phyloP scores from a whole-genome alignment of 1,139 yeast genomes.

The Kazachstania sp. region DNA sequence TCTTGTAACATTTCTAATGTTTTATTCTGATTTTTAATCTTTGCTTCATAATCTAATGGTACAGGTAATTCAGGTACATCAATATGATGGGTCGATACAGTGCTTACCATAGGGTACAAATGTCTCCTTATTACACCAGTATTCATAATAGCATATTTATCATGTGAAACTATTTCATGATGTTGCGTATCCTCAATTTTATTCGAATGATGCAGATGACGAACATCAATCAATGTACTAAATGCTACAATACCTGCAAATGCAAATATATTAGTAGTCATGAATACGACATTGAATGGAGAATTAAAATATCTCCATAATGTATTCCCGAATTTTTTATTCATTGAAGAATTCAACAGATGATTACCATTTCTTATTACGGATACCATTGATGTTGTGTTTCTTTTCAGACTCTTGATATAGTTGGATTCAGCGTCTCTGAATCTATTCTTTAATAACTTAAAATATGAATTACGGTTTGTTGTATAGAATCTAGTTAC shows the following conservation, averaged over 20 bases:
- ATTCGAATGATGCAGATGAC: slow-evolving; percentile 3
- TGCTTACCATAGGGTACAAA: slow-evolving; percentile 1
- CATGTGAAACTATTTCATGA: neutral
- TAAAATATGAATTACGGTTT: neutral
- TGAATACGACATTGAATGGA: slow-evolving; percentile 29
- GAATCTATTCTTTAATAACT: neutral
- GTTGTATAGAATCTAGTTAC: slow-evolving; percentile 3
- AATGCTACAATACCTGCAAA: slow-evolving; percentile 27
- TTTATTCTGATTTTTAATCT: neutral
- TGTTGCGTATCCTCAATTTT: neutral
- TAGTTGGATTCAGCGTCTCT: neutral
- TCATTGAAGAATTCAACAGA: neutral
- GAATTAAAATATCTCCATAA: slow-evolving; percentile 30
- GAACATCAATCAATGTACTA: slow-evolving; percentile 18
- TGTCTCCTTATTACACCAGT: neutral
- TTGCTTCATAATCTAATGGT: neutral
- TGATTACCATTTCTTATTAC: slow-evolving; percentile 1
- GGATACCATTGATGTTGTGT: slow-evolving; percentile 5
- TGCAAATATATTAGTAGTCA: slow-evolving; percentile 28
- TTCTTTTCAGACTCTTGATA: slow-evolving; percentile 2
- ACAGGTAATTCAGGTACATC: neutral
- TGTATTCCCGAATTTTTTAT: slow-evolving; percentile 4
- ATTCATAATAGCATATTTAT: neutral
- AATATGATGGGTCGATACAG: neutral
- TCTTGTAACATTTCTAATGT: neutral